phyloP scores from a whole-genome alignment of 2,329 filamentous ascomycete genomes.

The Colletotrichum aenigma region DNA sequence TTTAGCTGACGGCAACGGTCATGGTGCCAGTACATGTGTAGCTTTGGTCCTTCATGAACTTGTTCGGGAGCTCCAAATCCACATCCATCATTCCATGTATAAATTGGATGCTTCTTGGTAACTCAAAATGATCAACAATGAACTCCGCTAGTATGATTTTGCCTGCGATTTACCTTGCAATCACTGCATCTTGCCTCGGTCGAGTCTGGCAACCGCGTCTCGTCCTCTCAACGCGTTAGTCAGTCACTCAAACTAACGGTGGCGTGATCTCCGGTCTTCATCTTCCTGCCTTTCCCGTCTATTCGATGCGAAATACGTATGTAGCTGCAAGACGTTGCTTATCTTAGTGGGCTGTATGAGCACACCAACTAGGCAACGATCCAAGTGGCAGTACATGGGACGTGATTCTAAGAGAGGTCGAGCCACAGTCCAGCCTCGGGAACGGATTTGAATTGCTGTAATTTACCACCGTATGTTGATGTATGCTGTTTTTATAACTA shows the following conservation, averaged over 20 bases:
- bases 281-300: neutral
- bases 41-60: rapidly evolving
- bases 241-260: no score
- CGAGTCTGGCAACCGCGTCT: neutral
- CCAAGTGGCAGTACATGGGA: rapidly evolving
- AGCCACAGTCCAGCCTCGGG: no score
- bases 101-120: neutral
- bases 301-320: neutral
- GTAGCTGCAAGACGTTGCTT: neutral
- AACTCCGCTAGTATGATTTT: no score
- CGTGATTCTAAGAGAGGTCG: neutral
- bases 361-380: neutral
- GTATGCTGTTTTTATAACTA: rapidly evolving
- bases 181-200: neutral
- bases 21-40: rapidly evolving
- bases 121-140: neutral
- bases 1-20: rapidly evolving
- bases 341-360: neutral
- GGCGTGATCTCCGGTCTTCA: no score
- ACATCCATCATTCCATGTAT: neutral
- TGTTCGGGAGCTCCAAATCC: rapidly evolving
- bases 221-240: neutral
- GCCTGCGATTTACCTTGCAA: neutral
- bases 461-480: rapidly evolving
- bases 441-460: neutral